A percentile compares a stretch with the other conserved stretches of the same genome.
These are phyloP conservation scores for Talaromyces atroroseus DNA, from an alignment of 2,329 filamentous ascomycete genomes.

Conservation along the genomic window DNA sequence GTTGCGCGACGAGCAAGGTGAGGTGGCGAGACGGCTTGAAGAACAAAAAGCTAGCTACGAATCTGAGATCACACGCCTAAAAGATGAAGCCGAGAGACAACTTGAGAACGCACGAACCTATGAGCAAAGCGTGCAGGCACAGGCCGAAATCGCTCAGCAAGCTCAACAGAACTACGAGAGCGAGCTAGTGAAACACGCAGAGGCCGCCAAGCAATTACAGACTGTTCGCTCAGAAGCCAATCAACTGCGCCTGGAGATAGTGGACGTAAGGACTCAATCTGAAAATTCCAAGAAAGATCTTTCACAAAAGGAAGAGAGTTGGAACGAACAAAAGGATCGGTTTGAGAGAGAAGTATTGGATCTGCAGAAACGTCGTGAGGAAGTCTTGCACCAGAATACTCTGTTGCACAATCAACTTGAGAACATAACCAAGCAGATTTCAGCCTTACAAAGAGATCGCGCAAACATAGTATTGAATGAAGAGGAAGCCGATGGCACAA, in stretches of 20 bases:
- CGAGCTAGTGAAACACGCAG: conserved; percentile 89
- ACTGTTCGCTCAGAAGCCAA: conserved; percentile 74
- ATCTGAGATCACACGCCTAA: conserved; percentile 71
- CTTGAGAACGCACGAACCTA: conserved; percentile 75
- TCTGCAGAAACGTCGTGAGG: conserved; percentile 70
- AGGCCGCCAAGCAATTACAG: conserved; percentile 83
- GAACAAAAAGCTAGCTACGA: conserved; percentile 78
- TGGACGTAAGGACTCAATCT: conserved; percentile 69
- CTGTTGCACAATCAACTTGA: conserved; percentile 86
- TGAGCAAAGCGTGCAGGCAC: conserved; percentile 84
- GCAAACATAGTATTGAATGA: conserved; percentile 50
- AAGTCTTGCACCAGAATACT: conserved; percentile 83
- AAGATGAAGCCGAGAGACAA: conserved; percentile 76
- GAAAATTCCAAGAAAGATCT: conserved; percentile 79
- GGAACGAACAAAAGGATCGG: conserved; percentile 73
- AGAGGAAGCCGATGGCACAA: conserved; percentile 44
- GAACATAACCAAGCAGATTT: conserved; percentile 71
- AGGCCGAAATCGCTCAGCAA: conserved; percentile 87
- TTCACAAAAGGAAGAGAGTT: conserved; percentile 76
- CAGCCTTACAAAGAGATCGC: conserved; percentile 71
- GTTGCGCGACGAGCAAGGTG: conserved; percentile 73
- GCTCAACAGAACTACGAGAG: conserved; percentile 94
- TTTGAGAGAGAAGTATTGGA: conserved; percentile 82
- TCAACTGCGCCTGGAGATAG: conserved; percentile 71
- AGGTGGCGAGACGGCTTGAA: conserved; percentile 63